phyloP scores from a whole-genome alignment of 768 basidiomycete species.

The Mycena alexandri region DNA sequence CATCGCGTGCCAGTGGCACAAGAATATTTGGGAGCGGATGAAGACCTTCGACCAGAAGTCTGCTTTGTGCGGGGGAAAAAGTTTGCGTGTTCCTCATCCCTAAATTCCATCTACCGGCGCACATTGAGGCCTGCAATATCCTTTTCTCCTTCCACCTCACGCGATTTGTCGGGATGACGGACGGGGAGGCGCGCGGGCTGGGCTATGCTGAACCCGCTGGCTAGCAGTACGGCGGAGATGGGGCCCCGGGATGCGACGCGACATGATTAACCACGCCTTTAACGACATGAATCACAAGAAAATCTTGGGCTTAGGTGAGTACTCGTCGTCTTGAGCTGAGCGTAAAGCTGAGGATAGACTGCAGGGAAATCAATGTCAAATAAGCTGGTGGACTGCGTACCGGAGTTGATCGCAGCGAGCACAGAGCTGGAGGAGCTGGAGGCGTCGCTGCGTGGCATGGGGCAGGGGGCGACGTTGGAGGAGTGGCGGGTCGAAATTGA shows the following conservation, averaged over 20 bases:
- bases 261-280: constrained; percentile 48
- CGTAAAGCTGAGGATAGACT: not conserved
- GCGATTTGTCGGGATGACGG: constrained; percentile 40
- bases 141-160: constrained; percentile 47
- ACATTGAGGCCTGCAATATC: constrained; percentile 42
- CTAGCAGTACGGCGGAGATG: constrained; percentile 47
- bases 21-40: constrained; percentile 37
- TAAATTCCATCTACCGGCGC: constrained; percentile 48
- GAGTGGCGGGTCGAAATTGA: no score
- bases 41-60: constrained; percentile 9
- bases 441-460: no score
- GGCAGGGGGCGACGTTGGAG: no score
- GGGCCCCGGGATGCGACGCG: constrained; percentile 43
- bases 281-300: constrained; percentile 32
- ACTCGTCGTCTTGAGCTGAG: no score
- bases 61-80: not conserved
- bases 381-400: not conserved
- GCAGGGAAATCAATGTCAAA: not conserved
- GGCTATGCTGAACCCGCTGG: constrained; percentile 41
- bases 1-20: constrained; percentile 46
- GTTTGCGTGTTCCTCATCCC: constrained; percentile 36
- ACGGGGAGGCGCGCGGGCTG: constrained; percentile 49
- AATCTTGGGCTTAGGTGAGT: constrained; percentile 2
- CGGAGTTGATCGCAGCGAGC: no score
- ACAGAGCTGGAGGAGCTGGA: no score